Conservation (phyloP, 352 stramenopile species). For the Phytopythium ostracodes region DNA sequence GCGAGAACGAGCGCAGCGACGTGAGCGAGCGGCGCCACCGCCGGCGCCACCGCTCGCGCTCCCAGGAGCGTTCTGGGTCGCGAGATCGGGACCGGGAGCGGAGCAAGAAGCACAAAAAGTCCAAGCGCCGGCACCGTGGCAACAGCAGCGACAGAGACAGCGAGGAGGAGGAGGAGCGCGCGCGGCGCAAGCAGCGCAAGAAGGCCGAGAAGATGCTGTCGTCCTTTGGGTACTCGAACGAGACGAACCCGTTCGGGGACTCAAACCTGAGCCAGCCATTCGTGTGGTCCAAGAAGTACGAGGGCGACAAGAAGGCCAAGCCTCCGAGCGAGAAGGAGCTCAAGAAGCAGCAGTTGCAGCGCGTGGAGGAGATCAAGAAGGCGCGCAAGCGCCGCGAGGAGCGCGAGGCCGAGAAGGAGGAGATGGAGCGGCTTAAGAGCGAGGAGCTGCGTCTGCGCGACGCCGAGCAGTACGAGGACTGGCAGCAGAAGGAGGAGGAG, state of each 20-base stretch:
- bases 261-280: conserved; percentile 96
- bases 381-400: conserved; percentile 88
- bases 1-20: not conserved
- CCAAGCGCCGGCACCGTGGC: conserved; percentile 18
- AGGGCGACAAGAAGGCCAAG: conserved; percentile 19
- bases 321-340: conserved; percentile 43
- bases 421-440: conserved; percentile 94
- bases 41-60: not conserved
- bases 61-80: not conserved
- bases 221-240: conserved; percentile 96
- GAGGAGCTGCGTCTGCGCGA: conserved; percentile 96
- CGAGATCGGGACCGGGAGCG: not conserved
- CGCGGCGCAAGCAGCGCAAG: conserved; percentile 56
- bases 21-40: conserved; percentile 4
- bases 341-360: conserved; percentile 70
- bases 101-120: conserved; percentile 25
- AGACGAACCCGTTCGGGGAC: conserved; percentile 99
- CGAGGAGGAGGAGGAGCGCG: conserved; percentile 40
- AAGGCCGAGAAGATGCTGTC: conserved; percentile 73
- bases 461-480: conserved; percentile 96
- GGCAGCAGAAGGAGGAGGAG: conserved; percentile 97
- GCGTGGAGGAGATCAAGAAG: conserved; percentile 96
- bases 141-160: conserved; percentile 16
- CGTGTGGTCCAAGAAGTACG: conserved; percentile 97
- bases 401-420: conserved; percentile 89